Evolutionary conservation across 371 early-diverging fungal genomes (phyloP).

Genomic region (Mucor irregularis): DNA sequence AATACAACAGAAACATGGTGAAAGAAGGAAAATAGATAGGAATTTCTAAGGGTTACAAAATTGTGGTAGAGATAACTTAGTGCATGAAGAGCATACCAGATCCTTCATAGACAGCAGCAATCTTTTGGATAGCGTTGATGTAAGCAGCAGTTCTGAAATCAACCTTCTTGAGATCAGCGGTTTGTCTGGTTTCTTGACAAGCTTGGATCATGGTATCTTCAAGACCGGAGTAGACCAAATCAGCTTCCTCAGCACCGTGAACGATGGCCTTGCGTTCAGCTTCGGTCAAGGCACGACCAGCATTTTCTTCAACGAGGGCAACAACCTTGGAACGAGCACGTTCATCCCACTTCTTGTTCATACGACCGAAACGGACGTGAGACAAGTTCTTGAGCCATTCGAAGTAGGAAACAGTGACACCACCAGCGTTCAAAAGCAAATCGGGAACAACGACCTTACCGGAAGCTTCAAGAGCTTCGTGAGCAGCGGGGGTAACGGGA

Average conservation of each 20-base stretch:
- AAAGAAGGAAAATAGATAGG: neutral
- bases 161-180: conserved; percentile 61
- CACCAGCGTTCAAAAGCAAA: conserved; percentile 84
- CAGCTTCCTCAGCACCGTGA: conserved; percentile 90
- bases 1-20: too few species aligned
- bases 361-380: conserved; percentile 89
- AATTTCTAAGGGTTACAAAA: neutral
- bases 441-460: conserved; percentile 82
- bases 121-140: conserved; percentile 87
- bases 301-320: conserved; percentile 78
- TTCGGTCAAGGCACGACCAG: conserved; percentile 63
- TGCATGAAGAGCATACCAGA: conserved; percentile 81
- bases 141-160: conserved; percentile 88
- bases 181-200: conserved; percentile 61
- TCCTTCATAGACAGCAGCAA: conserved; percentile 75
- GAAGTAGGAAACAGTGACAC: conserved; percentile 87
- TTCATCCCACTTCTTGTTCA: conserved; percentile 93
- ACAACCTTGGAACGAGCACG: conserved; percentile 76
- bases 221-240: conserved; percentile 87
- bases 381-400: conserved; percentile 86
- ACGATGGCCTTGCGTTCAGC: conserved; percentile 79
- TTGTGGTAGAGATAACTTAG: conserved; percentile 14
- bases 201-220: conserved; percentile 91
- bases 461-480: conserved; percentile 65
- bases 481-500: conserved; percentile 81